Conservation (phyloP, 148 eudicot genomes). For the Rhododendron henanense region DNA sequence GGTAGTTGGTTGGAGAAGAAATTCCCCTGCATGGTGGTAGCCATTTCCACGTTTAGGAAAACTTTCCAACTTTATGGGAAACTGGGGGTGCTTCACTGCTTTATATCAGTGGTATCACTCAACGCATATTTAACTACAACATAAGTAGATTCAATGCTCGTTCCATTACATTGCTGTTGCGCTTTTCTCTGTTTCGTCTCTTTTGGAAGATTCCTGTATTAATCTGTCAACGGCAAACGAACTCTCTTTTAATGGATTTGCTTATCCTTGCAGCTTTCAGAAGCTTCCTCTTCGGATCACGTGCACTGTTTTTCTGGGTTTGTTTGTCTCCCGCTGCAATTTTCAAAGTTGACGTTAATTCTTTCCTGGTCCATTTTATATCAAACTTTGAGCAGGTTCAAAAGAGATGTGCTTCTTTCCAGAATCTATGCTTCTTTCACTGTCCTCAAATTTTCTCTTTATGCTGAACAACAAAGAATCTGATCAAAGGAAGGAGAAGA, state of each 20-base stretch:
- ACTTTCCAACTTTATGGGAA: background rate
- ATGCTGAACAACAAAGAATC: background rate
- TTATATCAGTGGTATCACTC: background rate
- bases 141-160: background rate
- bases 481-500: background rate
- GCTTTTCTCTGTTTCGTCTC: background rate
- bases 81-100: background rate
- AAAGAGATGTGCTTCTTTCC: background rate
- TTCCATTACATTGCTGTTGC: background rate
- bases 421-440: background rate
- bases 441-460: background rate
- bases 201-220: background rate
- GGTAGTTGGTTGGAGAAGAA: background rate
- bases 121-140: background rate
- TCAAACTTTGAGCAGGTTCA: background rate
- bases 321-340: background rate
- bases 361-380: background rate
- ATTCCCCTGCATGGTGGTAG: background rate
- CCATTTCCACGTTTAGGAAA: background rate
- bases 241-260: slow-evolving; percentile 28
- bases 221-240: slow-evolving; percentile 20
- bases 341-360: background rate
- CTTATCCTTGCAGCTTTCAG: slow-evolving; percentile 12
- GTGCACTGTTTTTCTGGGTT: background rate
- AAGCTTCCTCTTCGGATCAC: background rate